Evolutionary conservation across 1,139 yeast species (phyloP).

Genomic region (Chernovozyma aurita): DNA sequence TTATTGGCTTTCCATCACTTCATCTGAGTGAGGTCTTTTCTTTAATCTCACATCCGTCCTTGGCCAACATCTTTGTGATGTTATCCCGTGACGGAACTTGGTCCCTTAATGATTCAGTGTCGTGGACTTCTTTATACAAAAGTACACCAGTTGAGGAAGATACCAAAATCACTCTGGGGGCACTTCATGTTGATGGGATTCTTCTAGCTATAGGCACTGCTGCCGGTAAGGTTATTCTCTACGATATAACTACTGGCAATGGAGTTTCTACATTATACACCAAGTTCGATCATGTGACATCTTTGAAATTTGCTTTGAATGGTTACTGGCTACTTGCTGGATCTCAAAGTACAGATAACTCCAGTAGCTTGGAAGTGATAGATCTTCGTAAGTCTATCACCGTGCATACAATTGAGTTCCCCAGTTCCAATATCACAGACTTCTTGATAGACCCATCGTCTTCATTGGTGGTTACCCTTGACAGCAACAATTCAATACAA

Average conservation of each 20-base stretch:
- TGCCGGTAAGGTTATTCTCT: constrained; percentile 36
- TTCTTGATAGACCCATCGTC: constrained; percentile 47
- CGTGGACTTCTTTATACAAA: constrained; percentile 7
- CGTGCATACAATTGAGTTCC: constrained; percentile 24
- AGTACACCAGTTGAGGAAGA: constrained; percentile 7
- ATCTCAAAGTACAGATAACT: constrained; percentile 16
- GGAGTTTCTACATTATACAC: constrained; percentile 35
- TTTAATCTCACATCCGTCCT: constrained; percentile 32
- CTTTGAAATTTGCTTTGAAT: constrained; percentile 55
- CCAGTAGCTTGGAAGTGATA: constrained; percentile 39
- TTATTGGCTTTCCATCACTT: background rate
- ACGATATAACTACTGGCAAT: constrained; percentile 38
- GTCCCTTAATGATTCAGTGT: constrained; percentile 22
- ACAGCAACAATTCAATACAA: constrained; percentile 11
- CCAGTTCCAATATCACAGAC: constrained; percentile 13
- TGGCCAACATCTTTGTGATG: constrained; percentile 22
- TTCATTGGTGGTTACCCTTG: constrained; percentile 28
- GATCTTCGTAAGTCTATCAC: constrained; percentile 49
- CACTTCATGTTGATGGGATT: constrained; percentile 65
- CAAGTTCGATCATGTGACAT: constrained; percentile 23
- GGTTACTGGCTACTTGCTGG: constrained; percentile 60
- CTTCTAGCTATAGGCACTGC: constrained; percentile 47
- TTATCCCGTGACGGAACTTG: constrained; percentile 25
- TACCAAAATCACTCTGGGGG: constrained; percentile 24
- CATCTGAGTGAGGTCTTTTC: constrained; percentile 14